Conservation (phyloP, 1,139 yeast genomes). For the Geotrichum cucujoidarum region DNA sequence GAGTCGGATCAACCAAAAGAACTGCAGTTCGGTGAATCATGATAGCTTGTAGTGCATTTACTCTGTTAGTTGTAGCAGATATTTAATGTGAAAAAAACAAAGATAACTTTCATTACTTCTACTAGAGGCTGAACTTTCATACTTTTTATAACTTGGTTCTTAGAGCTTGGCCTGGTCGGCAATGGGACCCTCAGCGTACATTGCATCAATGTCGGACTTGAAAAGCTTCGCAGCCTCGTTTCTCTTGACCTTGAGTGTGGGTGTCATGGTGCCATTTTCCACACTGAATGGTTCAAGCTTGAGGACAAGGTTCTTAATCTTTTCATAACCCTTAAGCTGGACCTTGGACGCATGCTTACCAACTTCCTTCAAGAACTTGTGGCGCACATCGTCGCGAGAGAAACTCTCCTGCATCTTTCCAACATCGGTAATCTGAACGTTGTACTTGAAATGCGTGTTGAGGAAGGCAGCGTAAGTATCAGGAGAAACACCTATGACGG, state of each 20-base stretch:
- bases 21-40: no score
- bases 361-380: slow-evolving; percentile 32
- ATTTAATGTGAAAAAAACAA: background rate
- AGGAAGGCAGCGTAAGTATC: slow-evolving; percentile 34
- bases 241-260: slow-evolving; percentile 70
- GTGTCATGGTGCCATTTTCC: slow-evolving; percentile 63
- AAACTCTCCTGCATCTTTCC: slow-evolving; percentile 32
- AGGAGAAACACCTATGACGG: slow-evolving; percentile 58
- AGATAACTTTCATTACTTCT: background rate
- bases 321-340: slow-evolving; percentile 51
- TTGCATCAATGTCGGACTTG: slow-evolving; percentile 42
- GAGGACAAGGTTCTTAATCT: slow-evolving; percentile 54
- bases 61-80: background rate
- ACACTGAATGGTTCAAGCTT: slow-evolving; percentile 63
- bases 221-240: slow-evolving; percentile 53
- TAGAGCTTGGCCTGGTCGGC: background rate
- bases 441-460: slow-evolving; percentile 25
- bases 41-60: background rate
- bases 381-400: slow-evolving; percentile 33
- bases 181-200: slow-evolving; percentile 57
- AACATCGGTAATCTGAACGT: slow-evolving; percentile 28
- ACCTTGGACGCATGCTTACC: slow-evolving; percentile 33
- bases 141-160: background rate
- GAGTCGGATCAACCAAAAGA: background rate
- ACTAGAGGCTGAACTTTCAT: no score